A percentile compares a stretch with the other conserved stretches of the same genome.
These are phyloP conservation scores for Claviceps sp. DNA, from an alignment of 2,329 filamentous ascomycete genomes.

Conservation along the genomic window DNA sequence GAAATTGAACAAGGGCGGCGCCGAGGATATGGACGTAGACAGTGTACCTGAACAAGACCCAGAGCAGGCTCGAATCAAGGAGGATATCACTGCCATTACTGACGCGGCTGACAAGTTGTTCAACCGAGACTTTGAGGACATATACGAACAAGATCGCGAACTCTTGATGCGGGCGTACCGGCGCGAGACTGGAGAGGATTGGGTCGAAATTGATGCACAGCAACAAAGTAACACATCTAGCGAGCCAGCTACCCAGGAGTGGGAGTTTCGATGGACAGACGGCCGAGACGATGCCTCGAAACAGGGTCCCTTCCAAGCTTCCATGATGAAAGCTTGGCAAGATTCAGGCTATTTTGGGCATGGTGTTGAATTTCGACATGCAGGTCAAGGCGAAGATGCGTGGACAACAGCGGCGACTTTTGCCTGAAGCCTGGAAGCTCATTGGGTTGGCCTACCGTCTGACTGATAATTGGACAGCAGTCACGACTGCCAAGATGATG, in stretches of 20 bases:
- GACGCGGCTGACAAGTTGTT: slow-evolving; percentile 81
- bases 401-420: slow-evolving; percentile 43
- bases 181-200: slow-evolving; percentile 76
- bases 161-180: slow-evolving; percentile 69
- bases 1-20: slow-evolving; percentile 43
- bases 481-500: not conserved
- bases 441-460: not conserved
- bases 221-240: slow-evolving; percentile 9
- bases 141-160: slow-evolving; percentile 84
- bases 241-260: slow-evolving; percentile 25
- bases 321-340: slow-evolving; percentile 83
- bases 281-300: slow-evolving; percentile 64
- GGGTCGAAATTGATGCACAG: slow-evolving; percentile 40
- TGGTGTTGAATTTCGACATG: slow-evolving; percentile 64
- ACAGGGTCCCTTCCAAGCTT: slow-evolving; percentile 77
- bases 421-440: slow-evolving; percentile 20
- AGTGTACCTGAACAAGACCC: slow-evolving; percentile 41
- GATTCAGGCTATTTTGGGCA: slow-evolving; percentile 87
- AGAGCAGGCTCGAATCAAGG: slow-evolving; percentile 54
- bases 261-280: slow-evolving; percentile 91
- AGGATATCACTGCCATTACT: slow-evolving; percentile 70
- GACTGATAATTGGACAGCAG: not conserved
- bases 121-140: slow-evolving; percentile 69
- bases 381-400: slow-evolving; percentile 34
- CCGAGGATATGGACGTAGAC: slow-evolving; percentile 58